Conservation (phyloP, 2,329 filamentous ascomycete genomes). For the Diaporthe amygdali region DNA sequence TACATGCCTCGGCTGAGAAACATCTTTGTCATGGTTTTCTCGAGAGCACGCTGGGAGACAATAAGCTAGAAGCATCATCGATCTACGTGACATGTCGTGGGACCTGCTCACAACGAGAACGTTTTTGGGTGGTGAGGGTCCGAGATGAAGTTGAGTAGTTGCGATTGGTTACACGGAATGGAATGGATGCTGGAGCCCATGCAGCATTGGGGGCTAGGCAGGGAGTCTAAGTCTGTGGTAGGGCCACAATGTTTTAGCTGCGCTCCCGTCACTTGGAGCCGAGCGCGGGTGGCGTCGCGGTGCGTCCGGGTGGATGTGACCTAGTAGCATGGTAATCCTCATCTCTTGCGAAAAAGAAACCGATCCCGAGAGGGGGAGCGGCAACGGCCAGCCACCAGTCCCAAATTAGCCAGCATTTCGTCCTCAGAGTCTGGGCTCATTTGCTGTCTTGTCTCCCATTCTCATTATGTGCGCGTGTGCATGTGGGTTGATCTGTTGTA, state of each 20-base stretch:
- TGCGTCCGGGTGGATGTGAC: background rate
- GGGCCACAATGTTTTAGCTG: background rate
- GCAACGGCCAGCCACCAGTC: background rate
- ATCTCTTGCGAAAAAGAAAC: slow-evolving; percentile 5
- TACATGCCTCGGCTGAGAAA: background rate
- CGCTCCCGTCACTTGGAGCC: background rate
- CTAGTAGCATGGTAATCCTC: background rate
- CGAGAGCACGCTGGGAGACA: background rate
- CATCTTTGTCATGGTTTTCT: background rate
- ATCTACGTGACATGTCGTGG: background rate
- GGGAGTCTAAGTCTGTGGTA: background rate
- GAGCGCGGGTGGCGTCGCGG: background rate
- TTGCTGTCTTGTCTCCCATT: no score
- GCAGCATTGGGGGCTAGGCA: slow-evolving; percentile 8
- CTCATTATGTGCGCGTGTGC: background rate
- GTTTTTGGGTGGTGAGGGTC: background rate
- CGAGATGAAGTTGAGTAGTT: background rate
- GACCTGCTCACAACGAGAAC: background rate
- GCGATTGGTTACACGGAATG: slow-evolving; percentile 11
- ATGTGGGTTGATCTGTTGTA: background rate
- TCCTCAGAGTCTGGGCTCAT: background rate
- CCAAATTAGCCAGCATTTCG: background rate
- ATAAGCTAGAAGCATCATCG: background rate
- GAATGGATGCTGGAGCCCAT: slow-evolving; percentile 11
- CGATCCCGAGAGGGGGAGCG: background rate